Evolutionary conservation across 2,329 filamentous ascomycete genomes (phyloP), one percentile per base, ranked within the genome.

Genomic region (Xylariaceae sp.): DNA sequence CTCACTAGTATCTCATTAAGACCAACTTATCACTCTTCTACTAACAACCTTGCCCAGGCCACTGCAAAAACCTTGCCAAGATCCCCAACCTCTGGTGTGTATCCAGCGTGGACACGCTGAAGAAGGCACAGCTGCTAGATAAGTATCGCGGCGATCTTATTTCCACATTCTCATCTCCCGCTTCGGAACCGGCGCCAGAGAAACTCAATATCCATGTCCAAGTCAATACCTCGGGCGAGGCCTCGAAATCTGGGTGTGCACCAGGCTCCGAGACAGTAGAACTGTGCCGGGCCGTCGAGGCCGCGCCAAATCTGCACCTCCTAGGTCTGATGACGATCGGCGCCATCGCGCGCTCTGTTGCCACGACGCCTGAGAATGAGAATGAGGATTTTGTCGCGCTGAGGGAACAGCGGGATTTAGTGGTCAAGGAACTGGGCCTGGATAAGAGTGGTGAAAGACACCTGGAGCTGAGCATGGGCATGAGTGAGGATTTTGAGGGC

Each of bases 301-400:
- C 37, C 15, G 51, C 83, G 30, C 86, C 89, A 1, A 81, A 86
- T 69, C 76, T 99, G 30, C 77, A 82, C 51, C 77, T 99, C 2
- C 80, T 88, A 24, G 94, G 94, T 0, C 74, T 99, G 30, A 99
- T 99, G 94, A 99, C 94, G 2, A 97, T 99, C 67, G 94, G 94
- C 1, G 92, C 93, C 15, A 96, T 97, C 70, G 93, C 92, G 42
- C 77, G 93, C 58, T 94, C 89, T 64, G 82, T 84, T 65, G 90
- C 83, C 13, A 86, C 85, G 2, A 88, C 85, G 1, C 75, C 81
- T 0, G 91, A 89, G 63, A 87, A 78, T n/a, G 88, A 93, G 73
- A 97, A 97, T 70, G 91, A 95, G 72, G 94, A 99, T 73, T 97
- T 97, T 69, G 71, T 85, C 4, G 70, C 75, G 4, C 72, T 99